phyloP scores from a whole-genome alignment of 1,284 basidiomycete genomes.

The Pseudozyma pruni region DNA sequence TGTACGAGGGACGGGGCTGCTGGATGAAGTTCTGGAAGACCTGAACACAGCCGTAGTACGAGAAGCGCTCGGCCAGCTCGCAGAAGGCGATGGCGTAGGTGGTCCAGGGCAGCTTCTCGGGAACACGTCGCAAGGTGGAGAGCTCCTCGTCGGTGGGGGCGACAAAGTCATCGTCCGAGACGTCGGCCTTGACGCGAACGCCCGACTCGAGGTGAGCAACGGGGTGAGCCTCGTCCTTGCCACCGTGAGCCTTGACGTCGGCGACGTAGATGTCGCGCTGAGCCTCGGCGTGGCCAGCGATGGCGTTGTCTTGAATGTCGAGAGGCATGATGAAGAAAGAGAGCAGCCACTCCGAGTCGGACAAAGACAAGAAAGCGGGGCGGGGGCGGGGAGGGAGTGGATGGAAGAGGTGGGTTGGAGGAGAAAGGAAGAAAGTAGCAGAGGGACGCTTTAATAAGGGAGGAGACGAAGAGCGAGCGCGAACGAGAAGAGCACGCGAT shows the following conservation, averaged over 20 bases:
- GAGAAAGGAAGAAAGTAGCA: neutral
- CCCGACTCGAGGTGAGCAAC: constrained; percentile 44
- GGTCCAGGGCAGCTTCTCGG: constrained; percentile 62
- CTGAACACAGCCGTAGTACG: constrained; percentile 64
- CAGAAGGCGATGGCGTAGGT: constrained; percentile 64
- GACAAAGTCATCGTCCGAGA: constrained; percentile 37
- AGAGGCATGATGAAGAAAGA: constrained; percentile 30
- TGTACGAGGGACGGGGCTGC: constrained; percentile 51
- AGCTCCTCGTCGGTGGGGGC: constrained; percentile 61
- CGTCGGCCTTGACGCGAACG: constrained; percentile 30
- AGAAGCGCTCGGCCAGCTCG: constrained; percentile 67
- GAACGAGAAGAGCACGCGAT: neutral
- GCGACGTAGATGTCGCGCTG: constrained; percentile 33
- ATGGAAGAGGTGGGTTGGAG: neutral
- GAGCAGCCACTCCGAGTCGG: neutral
- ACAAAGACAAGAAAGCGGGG: neutral
- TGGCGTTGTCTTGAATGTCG: constrained; percentile 47
- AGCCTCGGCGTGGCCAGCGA: constrained; percentile 46
- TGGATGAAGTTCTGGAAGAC: constrained; percentile 66
- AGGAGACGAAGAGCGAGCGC: constrained; percentile 11
- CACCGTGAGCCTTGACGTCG: constrained; percentile 39
- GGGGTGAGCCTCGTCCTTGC: constrained; percentile 37
- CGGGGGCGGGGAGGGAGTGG: constrained; percentile 1
- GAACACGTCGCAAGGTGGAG: constrained; percentile 57
- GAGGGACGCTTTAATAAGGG: neutral